Percentiles rank a stretch among this genome's conserved stretches.
phyloP scores from a whole-genome alignment of 495 filamentous ascomycete species.

The Xylaria castorea region DNA sequence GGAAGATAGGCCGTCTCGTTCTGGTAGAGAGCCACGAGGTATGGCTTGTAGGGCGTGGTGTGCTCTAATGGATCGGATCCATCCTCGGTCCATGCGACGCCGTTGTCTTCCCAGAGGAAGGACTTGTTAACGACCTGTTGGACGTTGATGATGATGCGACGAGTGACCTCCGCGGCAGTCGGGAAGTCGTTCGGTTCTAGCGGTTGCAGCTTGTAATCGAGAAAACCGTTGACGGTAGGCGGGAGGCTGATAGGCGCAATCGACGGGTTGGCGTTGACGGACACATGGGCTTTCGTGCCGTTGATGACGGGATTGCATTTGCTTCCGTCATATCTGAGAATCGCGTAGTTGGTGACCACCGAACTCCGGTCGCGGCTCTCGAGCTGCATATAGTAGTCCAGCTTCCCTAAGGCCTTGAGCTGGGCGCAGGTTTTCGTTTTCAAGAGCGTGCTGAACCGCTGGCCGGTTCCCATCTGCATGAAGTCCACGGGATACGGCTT shows the following conservation, averaged over 20 bases:
- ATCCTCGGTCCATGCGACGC: constrained; percentile 51
- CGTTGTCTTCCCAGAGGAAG: constrained; percentile 6
- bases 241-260: constrained; percentile 44
- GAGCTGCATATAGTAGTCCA: constrained; percentile 56
- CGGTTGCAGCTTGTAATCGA: constrained; percentile 58
- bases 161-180: constrained; percentile 54
- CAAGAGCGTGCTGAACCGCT: constrained; percentile 60
- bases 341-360: constrained; percentile 49
- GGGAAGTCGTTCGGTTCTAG: constrained; percentile 49
- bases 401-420: constrained; percentile 44
- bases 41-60: constrained; percentile 40
- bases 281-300: constrained; percentile 23
- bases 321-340: constrained; percentile 51
- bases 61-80: constrained; percentile 14
- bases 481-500: constrained; percentile 47
- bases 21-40: constrained; percentile 61
- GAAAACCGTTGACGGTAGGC: constrained; percentile 44
- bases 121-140: constrained; percentile 35
- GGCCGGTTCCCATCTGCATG: constrained; percentile 58
- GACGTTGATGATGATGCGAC: constrained; percentile 48
- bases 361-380: constrained; percentile 52
- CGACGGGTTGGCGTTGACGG: constrained; percentile 27
- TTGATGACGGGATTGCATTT: constrained; percentile 29
- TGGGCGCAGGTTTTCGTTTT: constrained; percentile 45
- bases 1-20: constrained; percentile 43